phyloP scores from a whole-genome alignment of 1,139 yeast species.

The Pneumocystis oryctolagi region DNA sequence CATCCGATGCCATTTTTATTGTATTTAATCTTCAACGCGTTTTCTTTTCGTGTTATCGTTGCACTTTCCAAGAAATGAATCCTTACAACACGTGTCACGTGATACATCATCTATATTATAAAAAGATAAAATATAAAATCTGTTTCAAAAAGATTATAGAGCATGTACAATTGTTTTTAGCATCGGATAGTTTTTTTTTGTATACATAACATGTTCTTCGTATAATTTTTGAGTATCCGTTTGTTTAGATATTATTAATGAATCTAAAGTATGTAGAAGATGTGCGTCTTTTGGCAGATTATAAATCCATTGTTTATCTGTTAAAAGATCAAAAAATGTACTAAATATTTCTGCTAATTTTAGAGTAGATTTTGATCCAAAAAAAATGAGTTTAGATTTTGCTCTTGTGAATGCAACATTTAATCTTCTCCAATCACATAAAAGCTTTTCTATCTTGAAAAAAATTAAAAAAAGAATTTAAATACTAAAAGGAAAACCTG shows the following conservation, averaged over 20 bases:
- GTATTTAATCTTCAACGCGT: neutral
- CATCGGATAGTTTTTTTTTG: neutral
- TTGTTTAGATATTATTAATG: neutral
- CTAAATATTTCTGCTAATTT: constrained; percentile 40
- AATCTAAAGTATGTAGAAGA: constrained; percentile 1
- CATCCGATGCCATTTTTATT: neutral
- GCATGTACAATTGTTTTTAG: neutral
- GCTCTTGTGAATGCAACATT: constrained; percentile 94
- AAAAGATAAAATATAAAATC: neutral
- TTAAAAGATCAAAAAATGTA: constrained; percentile 48
- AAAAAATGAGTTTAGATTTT: constrained; percentile 58
- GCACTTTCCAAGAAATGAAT: neutral
- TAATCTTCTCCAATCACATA: constrained; percentile 79
- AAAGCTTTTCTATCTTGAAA: constrained; percentile 51
- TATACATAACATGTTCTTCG: neutral
- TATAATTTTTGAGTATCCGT: neutral
- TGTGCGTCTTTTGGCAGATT: constrained; percentile 31
- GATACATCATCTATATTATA: neutral
- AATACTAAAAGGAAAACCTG: neutral
- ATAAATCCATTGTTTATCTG: constrained; percentile 50
- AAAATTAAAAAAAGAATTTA: neutral
- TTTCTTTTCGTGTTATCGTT: neutral
- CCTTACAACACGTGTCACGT: neutral
- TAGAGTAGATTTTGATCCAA: constrained; percentile 64
- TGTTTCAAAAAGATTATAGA: neutral